These are phyloP conservation scores for Cladosporium cucumerinum DNA, from an alignment of 2,329 filamentous ascomycete species.

Conservation along the genomic window DNA sequence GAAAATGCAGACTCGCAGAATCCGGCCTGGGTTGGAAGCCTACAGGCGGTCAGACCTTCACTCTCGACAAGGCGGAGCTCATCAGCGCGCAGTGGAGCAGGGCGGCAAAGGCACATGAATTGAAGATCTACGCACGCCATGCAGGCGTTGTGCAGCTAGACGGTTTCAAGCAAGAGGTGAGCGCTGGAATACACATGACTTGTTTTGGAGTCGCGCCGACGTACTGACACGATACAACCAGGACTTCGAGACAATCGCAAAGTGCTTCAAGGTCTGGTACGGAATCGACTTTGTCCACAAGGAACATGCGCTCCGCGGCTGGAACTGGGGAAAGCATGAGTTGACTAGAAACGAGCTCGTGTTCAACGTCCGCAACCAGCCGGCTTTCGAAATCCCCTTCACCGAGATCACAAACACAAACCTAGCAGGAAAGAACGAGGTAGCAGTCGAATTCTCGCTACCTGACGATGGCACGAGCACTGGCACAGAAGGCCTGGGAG, in stretches of 20 bases:
- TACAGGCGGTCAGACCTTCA: constrained; percentile 85
- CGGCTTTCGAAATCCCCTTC: constrained; percentile 95
- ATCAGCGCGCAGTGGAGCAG: constrained; percentile 89
- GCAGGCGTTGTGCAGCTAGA: constrained; percentile 89
- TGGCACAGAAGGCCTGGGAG: constrained; percentile 70
- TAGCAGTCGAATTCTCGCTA: constrained; percentile 88
- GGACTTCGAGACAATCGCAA: constrained; percentile 85
- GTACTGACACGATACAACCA: constrained; percentile 35
- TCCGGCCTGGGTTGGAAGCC: constrained; percentile 96
- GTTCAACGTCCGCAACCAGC: constrained; percentile 95
- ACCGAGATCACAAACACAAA: constrained; percentile 98
- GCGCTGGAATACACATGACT: constrained; percentile 18
- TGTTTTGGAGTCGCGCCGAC: neutral
- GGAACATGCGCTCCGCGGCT: constrained; percentile 91
- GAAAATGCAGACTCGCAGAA: constrained; percentile 92
- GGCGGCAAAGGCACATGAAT: constrained; percentile 85
- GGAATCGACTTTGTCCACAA: constrained; percentile 86
- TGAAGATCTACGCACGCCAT: constrained; percentile 83
- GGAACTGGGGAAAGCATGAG: constrained; percentile 99
- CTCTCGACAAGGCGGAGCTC: constrained; percentile 83
- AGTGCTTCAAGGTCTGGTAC: constrained; percentile 98
- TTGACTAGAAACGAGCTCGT: constrained; percentile 92
- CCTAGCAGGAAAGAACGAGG: constrained; percentile 93
- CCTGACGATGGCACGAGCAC: constrained; percentile 68
- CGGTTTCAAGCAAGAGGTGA: constrained; percentile 82